Evolutionary conservation across 2,329 filamentous ascomycete genomes (phyloP), one percentile per base, ranked within the genome.

Genomic region (Pezicula neosporulosa): DNA sequence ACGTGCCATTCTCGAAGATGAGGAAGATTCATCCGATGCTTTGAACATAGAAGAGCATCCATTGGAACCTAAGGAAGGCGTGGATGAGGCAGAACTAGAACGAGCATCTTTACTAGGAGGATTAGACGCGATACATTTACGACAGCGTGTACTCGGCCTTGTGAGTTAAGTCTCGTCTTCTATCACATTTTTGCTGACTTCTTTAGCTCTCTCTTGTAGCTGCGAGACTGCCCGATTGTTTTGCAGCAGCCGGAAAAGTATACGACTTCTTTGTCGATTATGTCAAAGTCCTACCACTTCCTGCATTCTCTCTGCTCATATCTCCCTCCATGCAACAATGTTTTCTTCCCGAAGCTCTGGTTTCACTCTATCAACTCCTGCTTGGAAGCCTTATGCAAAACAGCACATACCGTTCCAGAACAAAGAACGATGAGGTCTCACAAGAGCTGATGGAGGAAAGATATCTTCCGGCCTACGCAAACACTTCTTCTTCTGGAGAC

Each of bases 401-500:
- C 39, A 47, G 72, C 74, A 49, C 70, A 63, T 39, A 71, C 69
- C 1, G 54, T 50, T 16, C 69, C 67, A 33, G 66, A 18, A 18
- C 42, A 2, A 38, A 69, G 4, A 68, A 71, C 9, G 66, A 72
- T 24, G 70, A 67, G n/a, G 65, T 85, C 18, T 75, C 67, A 4
- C 75, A 78, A 55, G 45, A 63, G 0, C 74, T 77, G 15, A 70
- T 86, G 18, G 75, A 81, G 53, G 56, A 63, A 37, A 74, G 74
- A 53, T 85, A 76, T 59, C 70, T 85, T 5, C 80, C 80, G 1
- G 80, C 69, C 49, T 64, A 76, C 1, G 79, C 82, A 1, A 77
- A 71, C 27, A 75, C 70, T 0, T 63, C 66, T 4, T 73, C 67
- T 9, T 60, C 71, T 1, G 66, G 69, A 2, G 81, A 84, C 42